Evolutionary conservation across 306 rosid species (phyloP), one percentile per base, ranked within the genome.

Genomic region (Hippophae gyantsensis): DNA sequence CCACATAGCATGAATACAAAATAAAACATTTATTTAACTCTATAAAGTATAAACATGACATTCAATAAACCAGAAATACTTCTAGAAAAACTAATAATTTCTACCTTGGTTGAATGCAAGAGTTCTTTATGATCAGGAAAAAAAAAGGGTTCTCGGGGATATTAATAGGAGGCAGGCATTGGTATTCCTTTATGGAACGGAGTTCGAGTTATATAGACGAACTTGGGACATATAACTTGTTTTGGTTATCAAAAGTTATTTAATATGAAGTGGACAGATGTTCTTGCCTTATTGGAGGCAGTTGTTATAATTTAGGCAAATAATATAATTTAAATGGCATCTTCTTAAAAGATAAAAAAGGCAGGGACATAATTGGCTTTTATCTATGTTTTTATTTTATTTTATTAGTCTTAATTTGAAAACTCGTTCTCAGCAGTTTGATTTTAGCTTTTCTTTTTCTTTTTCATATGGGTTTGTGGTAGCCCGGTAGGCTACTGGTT

Each of bases 171-270:
- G 42, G 73, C 5, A 32, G 66, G 40, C 43, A 9, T 25, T 23
- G 26, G 43, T 11, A 13, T 45, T 53, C 27, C 42, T 23, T 59
- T 52, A 48, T 14, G 47, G 53, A 25, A 60, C 52, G 60, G 48
- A 13, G 54, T 48, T 56, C 40, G 69, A 50, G 14, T 67, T 84
- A 72, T 74, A 79, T 81, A 81, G 68, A 58, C 42, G 49, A 54
- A 51, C 59, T 9, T 49, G 58, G 63, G 63, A 42, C 13, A n/a
- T 7, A 61, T 27, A 46, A 49, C 7, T 3, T 14, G 63, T 43
- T 66, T 53, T 62, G 54, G 66, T 68, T 52, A 52, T 55, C 51
- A 32, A 32, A 32, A 45, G 41, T 38, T 41, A 26, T 7, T 41
- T 52, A 42, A 14, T 27, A 9, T 63, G 38, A 32, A 2, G 38